A percentile compares a stretch with the other conserved stretches of the same genome.
phyloP scores from a whole-genome alignment of 2,329 filamentous ascomycete species.

The Exophiala aquamarina region DNA sequence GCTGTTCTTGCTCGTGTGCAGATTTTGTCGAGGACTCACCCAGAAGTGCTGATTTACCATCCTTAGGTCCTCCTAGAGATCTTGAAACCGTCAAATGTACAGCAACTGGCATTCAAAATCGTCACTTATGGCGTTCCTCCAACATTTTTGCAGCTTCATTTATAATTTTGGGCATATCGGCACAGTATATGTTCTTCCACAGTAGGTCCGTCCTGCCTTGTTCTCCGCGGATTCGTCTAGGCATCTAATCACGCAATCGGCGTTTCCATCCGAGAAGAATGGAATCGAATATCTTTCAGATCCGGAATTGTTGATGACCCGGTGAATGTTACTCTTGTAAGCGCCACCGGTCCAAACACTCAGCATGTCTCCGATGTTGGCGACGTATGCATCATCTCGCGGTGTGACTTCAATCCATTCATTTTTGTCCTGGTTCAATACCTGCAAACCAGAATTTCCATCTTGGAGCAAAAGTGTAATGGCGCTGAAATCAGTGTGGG shows the following conservation, averaged over 20 bases:
- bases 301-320: constrained; percentile 31
- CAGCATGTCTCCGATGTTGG: constrained; percentile 34
- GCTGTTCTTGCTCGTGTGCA: no score
- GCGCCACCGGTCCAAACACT: constrained; percentile 46
- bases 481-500: constrained; percentile 35
- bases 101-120: no score
- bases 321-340: constrained; percentile 32
- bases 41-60: no score
- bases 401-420: constrained; percentile 31
- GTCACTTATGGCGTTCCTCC: no score
- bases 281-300: constrained; percentile 30
- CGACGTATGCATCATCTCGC: constrained; percentile 33
- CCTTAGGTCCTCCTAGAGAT: no score
- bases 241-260: constrained; percentile 37
- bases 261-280: constrained; percentile 47
- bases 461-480: constrained; percentile 34
- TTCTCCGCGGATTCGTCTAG: constrained; percentile 6
- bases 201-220: not conserved
- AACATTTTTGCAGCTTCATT: no score
- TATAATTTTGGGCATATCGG: not conserved
- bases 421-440: constrained; percentile 30
- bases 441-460: constrained; percentile 28
- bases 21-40: no score
- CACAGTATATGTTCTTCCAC: constrained; percentile 8
- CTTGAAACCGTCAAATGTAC: no score